Evolutionary conservation across 148 eudicot species (phyloP), one percentile per base, ranked within the genome.

Genomic region (Rhododendron vialii): DNA sequence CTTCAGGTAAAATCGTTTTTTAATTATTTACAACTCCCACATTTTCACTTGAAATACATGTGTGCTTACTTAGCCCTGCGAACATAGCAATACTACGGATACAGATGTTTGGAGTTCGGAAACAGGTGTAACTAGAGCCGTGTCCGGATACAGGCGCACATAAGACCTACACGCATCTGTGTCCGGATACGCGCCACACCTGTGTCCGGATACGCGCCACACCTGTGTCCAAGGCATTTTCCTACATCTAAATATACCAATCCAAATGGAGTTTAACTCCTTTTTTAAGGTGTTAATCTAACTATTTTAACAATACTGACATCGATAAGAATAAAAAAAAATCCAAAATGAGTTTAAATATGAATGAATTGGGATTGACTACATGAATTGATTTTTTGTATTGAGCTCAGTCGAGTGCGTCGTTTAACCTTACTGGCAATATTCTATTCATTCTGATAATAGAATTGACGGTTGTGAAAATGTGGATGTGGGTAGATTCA

Each of bases 1-100:
- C 93, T 84, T 89, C 96, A 85, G 95, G 98, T 96, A 81, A 86
- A 80, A 74, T 65, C 41, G 14, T 36, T 79, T 79, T 30, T 24
- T 13, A 33, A 59, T 73, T 84, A 55, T 10, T 78, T 65, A 24
- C 35, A 71, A 71, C 30, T 12, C 15, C 86, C 13, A 22, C 33
- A 65, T 65, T 83, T 28, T 71, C 80, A 53, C 73, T 83, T 6
- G 81, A 30, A 73, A 38, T 10, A 53, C 12, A 22, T 14, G 47
- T 14, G 47, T 3, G 12, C 35, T 26, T n/a, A 7, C 17, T 5
- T 26, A 7, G 63, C n/a, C 33, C n/a, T 36, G 53, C 8, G 11
- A 15, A 10, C 35, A n/a, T 17, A 28, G 33, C 35, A 9, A 3
- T 67, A 4, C 28, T 26, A 26, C 1, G 35, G 73, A 11, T 22